These are phyloP conservation scores for Heimioporus sp. DNA, from an alignment of 768 basidiomycete genomes.

Conservation along the genomic window DNA sequence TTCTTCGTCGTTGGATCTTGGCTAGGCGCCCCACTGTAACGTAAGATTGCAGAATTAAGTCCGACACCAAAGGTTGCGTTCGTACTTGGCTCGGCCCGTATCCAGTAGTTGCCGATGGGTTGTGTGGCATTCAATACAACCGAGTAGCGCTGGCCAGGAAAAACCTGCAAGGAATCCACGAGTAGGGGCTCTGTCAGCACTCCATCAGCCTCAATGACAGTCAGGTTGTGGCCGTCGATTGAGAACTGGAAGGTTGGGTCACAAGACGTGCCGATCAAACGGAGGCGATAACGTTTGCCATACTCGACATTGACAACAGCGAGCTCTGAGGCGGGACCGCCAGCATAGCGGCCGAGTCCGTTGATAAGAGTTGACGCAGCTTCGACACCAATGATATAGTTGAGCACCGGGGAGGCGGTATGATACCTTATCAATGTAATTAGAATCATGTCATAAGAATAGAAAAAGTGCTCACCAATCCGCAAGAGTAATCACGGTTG, in stretches of 20 bases:
- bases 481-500: constrained; percentile 23
- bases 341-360: constrained; percentile 28
- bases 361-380: constrained; percentile 30
- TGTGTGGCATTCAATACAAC: constrained; percentile 44
- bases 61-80: constrained; percentile 33
- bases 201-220: constrained; percentile 44
- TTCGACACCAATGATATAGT: constrained; percentile 15
- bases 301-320: constrained; percentile 38
- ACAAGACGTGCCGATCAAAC: constrained; percentile 45
- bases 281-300: constrained; percentile 46
- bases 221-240: constrained; percentile 43
- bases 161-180: constrained; percentile 37
- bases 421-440: constrained; percentile 20
- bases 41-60: constrained; percentile 53
- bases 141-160: constrained; percentile 41
- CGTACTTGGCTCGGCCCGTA: constrained; percentile 37
- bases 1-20: constrained; percentile 40
- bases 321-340: constrained; percentile 36
- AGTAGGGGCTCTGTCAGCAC: constrained; percentile 39
- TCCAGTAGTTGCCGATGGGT: constrained; percentile 52
- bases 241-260: constrained; percentile 43
- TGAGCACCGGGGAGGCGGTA: constrained; percentile 13
- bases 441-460: neutral
- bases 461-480: constrained; percentile 19
- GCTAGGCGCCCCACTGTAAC: constrained; percentile 42